Conservation (phyloP, 257 asterid species). For the Solanum chaucha region DNA sequence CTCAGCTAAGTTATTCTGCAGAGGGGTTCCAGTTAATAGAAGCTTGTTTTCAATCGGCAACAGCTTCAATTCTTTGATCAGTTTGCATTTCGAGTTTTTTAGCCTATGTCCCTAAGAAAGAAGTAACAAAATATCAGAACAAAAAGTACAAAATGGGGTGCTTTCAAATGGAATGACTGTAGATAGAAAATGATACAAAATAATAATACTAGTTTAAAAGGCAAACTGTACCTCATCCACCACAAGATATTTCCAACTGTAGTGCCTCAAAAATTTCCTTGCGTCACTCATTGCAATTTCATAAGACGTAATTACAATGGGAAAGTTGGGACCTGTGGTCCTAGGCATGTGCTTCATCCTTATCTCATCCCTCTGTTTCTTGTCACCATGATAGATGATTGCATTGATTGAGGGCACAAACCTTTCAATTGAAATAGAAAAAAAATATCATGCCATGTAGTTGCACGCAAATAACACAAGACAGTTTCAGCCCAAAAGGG, state of each 20-base stretch:
- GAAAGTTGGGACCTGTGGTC: constrained; percentile 76
- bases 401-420: constrained; percentile 68
- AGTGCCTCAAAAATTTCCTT: constrained; percentile 48
- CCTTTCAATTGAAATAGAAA: constrained; percentile 26
- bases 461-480: background rate
- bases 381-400: constrained; percentile 77
- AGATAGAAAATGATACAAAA: background rate
- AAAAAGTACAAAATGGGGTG: background rate
- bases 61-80: constrained; percentile 58
- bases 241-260: constrained; percentile 84
- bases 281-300: constrained; percentile 76
- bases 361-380: constrained; percentile 62
- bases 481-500: background rate
- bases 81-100: constrained; percentile 82
- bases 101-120: constrained; percentile 84
- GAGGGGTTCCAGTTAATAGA: constrained; percentile 96
- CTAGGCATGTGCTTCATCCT: constrained; percentile 77
- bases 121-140: background rate
- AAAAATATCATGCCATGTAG: background rate
- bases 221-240: constrained; percentile 75
- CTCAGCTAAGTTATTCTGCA: constrained; percentile 95
- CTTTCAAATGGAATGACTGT: background rate
- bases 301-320: constrained; percentile 84
- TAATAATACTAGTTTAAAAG: background rate
- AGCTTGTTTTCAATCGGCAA: constrained; percentile 77